These are phyloP conservation scores for Sisymbrium altissimum DNA, from an alignment of 345 rosid species.

Conservation along the genomic window DNA sequence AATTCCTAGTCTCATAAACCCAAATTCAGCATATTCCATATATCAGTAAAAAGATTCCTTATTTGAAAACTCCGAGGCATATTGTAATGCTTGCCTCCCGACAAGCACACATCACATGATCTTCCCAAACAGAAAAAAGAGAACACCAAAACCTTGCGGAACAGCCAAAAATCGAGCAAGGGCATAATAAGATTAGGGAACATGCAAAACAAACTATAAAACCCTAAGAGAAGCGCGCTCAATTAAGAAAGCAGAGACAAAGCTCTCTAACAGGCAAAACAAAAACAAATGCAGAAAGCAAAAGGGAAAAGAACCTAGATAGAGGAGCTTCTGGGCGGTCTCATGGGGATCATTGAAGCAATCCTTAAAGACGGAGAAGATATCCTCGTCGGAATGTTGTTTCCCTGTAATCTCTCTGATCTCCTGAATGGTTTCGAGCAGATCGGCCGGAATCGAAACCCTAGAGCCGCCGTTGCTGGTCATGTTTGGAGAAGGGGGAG, in stretches of 20 bases:
- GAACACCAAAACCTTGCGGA: not conserved
- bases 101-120: not conserved
- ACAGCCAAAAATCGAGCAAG: not conserved
- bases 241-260: not conserved
- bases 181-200: not conserved
- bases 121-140: not conserved
- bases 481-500: constrained; percentile 21
- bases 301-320: constrained; percentile 44
- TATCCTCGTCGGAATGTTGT: constrained; percentile 82
- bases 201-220: not conserved
- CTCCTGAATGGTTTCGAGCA: constrained; percentile 51
- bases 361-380: constrained; percentile 65
- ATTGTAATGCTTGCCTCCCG: not conserved
- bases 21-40: not conserved
- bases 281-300: not conserved
- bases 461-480: constrained; percentile 45
- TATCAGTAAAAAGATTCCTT: not conserved
- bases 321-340: constrained; percentile 69
- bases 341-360: constrained; percentile 81
- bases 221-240: not conserved
- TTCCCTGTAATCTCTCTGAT: constrained; percentile 75
- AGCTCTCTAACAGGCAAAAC: not conserved
- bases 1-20: not conserved
- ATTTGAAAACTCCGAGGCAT: not conserved
- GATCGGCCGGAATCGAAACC: constrained; percentile 57